phyloP scores from a whole-genome alignment of 345 rosid species.

The Euphorbia lathyris region DNA sequence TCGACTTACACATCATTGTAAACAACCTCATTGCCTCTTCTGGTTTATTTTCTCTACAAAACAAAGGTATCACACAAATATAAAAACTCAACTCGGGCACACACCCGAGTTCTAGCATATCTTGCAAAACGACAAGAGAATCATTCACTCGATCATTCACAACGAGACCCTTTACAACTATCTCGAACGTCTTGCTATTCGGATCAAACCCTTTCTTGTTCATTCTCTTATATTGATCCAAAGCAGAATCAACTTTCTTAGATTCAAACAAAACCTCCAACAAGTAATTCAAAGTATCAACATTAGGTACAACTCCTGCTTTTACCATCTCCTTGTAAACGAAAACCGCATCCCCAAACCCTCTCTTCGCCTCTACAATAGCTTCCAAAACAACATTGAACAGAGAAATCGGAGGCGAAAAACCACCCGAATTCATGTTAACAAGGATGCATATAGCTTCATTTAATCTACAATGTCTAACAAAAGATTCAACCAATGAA shows the following conservation, averaged over 20 bases:
- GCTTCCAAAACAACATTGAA: constrained; percentile 44
- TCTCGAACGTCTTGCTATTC: constrained; percentile 43
- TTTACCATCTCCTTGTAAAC: constrained; percentile 65
- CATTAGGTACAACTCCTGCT: constrained; percentile 41
- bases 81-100: constrained; percentile 34
- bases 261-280: constrained; percentile 44
- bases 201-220: constrained; percentile 45
- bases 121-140: constrained; percentile 32
- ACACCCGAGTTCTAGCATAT: constrained; percentile 37
- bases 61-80: constrained; percentile 33
- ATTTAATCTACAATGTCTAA: constrained; percentile 26
- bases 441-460: constrained; percentile 42
- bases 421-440: constrained; percentile 35
- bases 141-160: constrained; percentile 30
- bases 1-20: constrained; percentile 38
- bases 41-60: constrained; percentile 39
- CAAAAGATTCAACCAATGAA: constrained; percentile 38
- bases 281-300: constrained; percentile 46
- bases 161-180: constrained; percentile 44
- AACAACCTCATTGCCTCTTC: constrained; percentile 38
- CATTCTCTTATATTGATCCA: constrained; percentile 54
- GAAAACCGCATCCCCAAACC: constrained; percentile 37
- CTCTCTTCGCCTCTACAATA: constrained; percentile 37
- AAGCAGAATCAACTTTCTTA: constrained; percentile 34
- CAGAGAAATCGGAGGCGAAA: constrained; percentile 28